Base-by-base conservation (phyloP, 208 protist genomes). In the Leishmania tarentolae region DNA sequence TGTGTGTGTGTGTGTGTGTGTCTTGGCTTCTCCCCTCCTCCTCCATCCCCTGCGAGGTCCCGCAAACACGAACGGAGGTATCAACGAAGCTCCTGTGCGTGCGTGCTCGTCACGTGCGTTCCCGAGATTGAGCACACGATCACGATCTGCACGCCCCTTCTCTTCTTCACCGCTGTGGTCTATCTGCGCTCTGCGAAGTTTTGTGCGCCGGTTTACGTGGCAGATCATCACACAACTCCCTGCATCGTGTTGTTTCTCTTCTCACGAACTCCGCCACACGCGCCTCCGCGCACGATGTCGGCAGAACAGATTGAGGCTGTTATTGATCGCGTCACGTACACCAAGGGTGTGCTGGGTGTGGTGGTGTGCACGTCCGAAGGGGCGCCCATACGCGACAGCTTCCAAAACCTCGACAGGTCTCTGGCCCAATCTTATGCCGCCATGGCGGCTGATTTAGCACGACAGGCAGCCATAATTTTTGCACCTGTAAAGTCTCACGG, bases 241-340 rank as follows among this genome's bases (percentile, higher is more conserved):
- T 76, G 28, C 31, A 19, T 35, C 17, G n/a, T 42, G 15, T 42
- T 7, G n/a, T n/a, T 57, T 7, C 7, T 46, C 17, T 44, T 61
- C 19, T 17, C n/a, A 28, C 40, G n/a, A 9, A 15, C 24, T 75
- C 46, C 11, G 70, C 70, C 31, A 17, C 72, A 28, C 46, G 52
- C 31, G 35, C 28, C 56, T 37, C n/a, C 52, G 35, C 13, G 42
- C 37, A 42, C 59, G 35, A 93, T 93, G 86, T 80, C 89, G 4
- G 76, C 82, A 4, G 92, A 94, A 71, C 47, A 85, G 19, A 89
- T 96, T 28, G 94, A 97, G 66, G 86, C 85, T 37, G 86, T 96
- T 15, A 69, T 97, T n/a, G 94, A 97, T 79, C 88, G 92, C 84
- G 80, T 97, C 75, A 96, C 94, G 50, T 96, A 96, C 86, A 96